Conservation (phyloP, 2,329 filamentous ascomycete genomes). For the Pseudogymnoascus sp. region DNA sequence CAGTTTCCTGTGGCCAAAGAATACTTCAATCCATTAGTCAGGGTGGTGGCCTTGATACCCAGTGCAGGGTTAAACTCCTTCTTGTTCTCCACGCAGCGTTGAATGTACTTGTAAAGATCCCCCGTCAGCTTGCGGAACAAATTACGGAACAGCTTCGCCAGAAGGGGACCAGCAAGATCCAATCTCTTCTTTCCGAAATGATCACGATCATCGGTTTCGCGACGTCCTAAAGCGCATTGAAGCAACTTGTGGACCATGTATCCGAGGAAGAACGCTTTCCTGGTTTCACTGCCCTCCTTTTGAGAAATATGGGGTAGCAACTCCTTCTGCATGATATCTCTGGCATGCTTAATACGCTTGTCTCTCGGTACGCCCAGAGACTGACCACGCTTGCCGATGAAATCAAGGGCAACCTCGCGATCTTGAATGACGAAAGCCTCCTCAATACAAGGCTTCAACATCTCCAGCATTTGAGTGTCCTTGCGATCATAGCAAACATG, state of each 20-base stretch:
- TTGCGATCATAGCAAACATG: conserved; percentile 95
- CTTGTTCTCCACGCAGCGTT: conserved; percentile 83
- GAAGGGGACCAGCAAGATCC: conserved; percentile 85
- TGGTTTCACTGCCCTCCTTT: conserved; percentile 84
- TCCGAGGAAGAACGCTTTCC: conserved; percentile 95
- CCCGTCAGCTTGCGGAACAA: conserved; percentile 86
- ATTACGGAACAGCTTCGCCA: conserved; percentile 92
- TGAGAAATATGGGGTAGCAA: conserved; percentile 95
- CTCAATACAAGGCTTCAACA: conserved; percentile 93
- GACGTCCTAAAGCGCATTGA: conserved; percentile 84
- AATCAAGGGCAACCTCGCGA: conserved; percentile 86
- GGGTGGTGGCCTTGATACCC: conserved; percentile 81
- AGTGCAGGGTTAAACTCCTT: conserved; percentile 84
- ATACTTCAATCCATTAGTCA: conserved; percentile 93
- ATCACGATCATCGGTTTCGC: conserved; percentile 93
- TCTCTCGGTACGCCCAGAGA: conserved; percentile 68
- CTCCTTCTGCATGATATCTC: conserved; percentile 95
- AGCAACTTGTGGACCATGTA: conserved; percentile 98
- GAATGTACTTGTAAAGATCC: conserved; percentile 84
- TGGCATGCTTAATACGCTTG: conserved; percentile 83
- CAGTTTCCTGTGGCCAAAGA: conserved; percentile 96
- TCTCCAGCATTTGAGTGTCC: conserved; percentile 95
- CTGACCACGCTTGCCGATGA: conserved; percentile 85
- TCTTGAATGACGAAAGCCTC: conserved; percentile 96
- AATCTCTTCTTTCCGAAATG: conserved; percentile 98